A percentile compares a stretch with the other conserved stretches of the same genome.
These are phyloP conservation scores for Fusarium siculi DNA, from an alignment of 2,329 filamentous ascomycete genomes.

Conservation along the genomic window DNA sequence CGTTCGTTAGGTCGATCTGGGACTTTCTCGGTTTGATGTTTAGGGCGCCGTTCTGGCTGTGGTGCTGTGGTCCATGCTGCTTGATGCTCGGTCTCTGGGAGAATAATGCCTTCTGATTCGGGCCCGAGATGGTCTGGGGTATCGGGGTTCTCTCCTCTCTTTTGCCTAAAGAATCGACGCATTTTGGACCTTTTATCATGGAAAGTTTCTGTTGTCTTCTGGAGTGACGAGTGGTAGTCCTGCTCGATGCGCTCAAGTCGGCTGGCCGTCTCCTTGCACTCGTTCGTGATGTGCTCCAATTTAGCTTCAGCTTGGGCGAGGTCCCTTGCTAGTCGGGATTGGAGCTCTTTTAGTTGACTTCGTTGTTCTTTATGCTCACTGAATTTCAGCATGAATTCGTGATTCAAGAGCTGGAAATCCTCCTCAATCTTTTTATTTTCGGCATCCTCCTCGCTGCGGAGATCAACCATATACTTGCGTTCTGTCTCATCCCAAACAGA, in stretches of 20 bases:
- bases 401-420: slow-evolving; percentile 40
- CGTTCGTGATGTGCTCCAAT: slow-evolving; percentile 46
- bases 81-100: neutral
- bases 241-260: slow-evolving; percentile 49
- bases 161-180: slow-evolving; percentile 49
- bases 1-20: too few relatives aligned
- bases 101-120: slow-evolving; percentile 24
- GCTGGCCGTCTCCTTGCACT: slow-evolving; percentile 48
- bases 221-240: slow-evolving; percentile 46
- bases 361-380: slow-evolving; percentile 44
- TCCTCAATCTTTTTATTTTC: slow-evolving; percentile 41
- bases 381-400: slow-evolving; percentile 45
- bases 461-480: slow-evolving; percentile 49
- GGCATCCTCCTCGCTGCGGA: slow-evolving; percentile 40
- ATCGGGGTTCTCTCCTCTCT: slow-evolving; percentile 42
- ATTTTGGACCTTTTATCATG: slow-evolving; percentile 46
- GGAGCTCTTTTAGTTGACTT: slow-evolving; percentile 43
- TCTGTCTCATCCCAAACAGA: slow-evolving; percentile 52
- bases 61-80: too few relatives aligned
- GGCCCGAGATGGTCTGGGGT: slow-evolving; percentile 25
- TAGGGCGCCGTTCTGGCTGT: too few relatives aligned
- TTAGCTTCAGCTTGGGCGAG: slow-evolving; percentile 52
- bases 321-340: slow-evolving; percentile 44
- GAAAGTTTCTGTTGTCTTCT: slow-evolving; percentile 43
- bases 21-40: too few relatives aligned